Percentiles rank a stretch among this genome's conserved stretches.
These are phyloP conservation scores for Chionographis japonica DNA, from an alignment of 106 monocot species.

Conservation along the genomic window DNA sequence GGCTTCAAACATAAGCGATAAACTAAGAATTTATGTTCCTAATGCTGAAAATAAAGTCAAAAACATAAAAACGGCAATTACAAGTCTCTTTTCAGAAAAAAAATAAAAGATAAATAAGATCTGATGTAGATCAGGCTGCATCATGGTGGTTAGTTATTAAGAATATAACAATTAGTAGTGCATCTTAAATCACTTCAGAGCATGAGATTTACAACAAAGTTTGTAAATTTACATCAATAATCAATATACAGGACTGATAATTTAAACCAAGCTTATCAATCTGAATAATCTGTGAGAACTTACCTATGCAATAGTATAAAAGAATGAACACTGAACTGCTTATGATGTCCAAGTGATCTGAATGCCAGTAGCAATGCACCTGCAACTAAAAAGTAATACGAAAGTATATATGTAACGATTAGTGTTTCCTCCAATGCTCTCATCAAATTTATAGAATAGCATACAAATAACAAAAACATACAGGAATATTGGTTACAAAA, in stretches of 20 bases:
- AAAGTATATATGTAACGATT: background rate
- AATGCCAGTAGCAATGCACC: slow-evolving; percentile 46
- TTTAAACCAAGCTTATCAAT: background rate
- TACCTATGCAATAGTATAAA: slow-evolving; percentile 72
- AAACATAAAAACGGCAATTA: no score
- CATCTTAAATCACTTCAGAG: no score
- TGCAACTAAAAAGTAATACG: slow-evolving; percentile 28
- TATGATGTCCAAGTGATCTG: slow-evolving; percentile 21
- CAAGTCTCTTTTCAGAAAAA: no score
- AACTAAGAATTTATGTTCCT: no score
- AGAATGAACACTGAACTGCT: slow-evolving; percentile 49
- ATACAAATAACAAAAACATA: slow-evolving; percentile 23
- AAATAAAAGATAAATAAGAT: no score
- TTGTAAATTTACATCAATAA: background rate
- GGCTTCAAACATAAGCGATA: no score
- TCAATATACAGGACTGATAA: background rate
- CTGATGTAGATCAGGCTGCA: no score
- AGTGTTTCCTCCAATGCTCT: background rate
- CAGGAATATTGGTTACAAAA: slow-evolving; percentile 67
- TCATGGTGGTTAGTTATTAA: no score
- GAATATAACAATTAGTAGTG: background rate
- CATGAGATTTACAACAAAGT: no score
- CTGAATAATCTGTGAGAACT: background rate
- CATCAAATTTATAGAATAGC: background rate
- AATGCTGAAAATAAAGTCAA: no score